Percentiles rank a stretch among this genome's conserved stretches.
phyloP scores from a whole-genome alignment of 2,329 filamentous ascomycete species.

The Diplocarpon rosae region DNA sequence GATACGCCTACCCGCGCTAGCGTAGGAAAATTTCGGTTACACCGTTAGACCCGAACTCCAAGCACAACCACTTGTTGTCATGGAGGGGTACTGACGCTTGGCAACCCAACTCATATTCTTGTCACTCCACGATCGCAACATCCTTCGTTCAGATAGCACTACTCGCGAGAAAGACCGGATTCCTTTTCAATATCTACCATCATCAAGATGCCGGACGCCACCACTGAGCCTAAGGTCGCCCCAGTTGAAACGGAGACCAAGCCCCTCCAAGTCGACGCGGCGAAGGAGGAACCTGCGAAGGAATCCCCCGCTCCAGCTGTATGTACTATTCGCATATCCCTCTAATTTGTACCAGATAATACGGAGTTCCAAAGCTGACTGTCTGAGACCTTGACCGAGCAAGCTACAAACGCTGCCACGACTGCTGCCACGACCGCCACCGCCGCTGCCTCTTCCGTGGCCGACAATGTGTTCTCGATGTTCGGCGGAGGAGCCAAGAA shows the following conservation, averaged over 20 bases:
- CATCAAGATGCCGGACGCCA: slow-evolving; percentile 24
- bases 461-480: slow-evolving; percentile 83
- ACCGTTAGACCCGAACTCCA: background rate
- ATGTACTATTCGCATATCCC: slow-evolving; percentile 9
- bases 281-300: slow-evolving; percentile 17
- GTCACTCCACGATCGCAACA: slow-evolving; percentile 7
- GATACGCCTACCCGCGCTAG: background rate
- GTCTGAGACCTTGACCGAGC: slow-evolving; percentile 24
- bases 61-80: background rate
- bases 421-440: slow-evolving; percentile 32
- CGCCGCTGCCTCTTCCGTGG: slow-evolving; percentile 31
- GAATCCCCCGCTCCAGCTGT: slow-evolving; percentile 13
- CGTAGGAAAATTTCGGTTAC: background rate
- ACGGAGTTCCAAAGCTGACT: slow-evolving; percentile 8
- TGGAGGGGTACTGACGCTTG: slow-evolving; percentile 3
- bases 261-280: slow-evolving; percentile 17
- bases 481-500: slow-evolving; percentile 97
- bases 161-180: slow-evolving; percentile 2
- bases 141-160: slow-evolving; percentile 10
- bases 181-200: slow-evolving; percentile 7
- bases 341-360: background rate
- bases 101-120: slow-evolving; percentile 7
- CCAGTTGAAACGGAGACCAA: slow-evolving; percentile 34
- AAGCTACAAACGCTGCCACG: slow-evolving; percentile 28
- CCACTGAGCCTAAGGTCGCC: slow-evolving; percentile 29